These are phyloP conservation scores for Zygoascus bituminiphila DNA, from an alignment of 805 yeast species.

Conservation along the genomic window DNA sequence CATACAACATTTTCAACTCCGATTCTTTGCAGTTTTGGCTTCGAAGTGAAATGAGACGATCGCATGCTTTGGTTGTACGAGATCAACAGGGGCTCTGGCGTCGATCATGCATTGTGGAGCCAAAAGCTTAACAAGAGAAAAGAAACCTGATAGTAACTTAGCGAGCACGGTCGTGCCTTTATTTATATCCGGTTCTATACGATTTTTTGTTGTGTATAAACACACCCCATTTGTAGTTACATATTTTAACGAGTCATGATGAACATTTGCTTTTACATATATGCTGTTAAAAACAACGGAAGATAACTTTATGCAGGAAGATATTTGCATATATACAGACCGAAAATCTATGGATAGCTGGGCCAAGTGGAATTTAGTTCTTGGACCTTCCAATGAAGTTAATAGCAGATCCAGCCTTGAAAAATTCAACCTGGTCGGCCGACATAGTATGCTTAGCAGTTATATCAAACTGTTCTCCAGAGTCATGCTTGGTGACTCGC, in stretches of 20 bases:
- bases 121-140: constrained; percentile 13
- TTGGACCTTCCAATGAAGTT: constrained; percentile 67
- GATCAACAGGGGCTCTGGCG: constrained; percentile 31
- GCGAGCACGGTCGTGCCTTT: neutral
- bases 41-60: constrained; percentile 26
- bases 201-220: too few species aligned
- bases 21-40: constrained; percentile 28
- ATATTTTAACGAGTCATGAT: too few species aligned
- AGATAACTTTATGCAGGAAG: neutral
- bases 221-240: too few species aligned
- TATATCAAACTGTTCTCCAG: constrained; percentile 61
- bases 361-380: too few species aligned
- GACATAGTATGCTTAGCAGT: constrained; percentile 94
- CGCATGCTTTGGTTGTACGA: constrained; percentile 21
- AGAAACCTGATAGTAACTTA: neutral
- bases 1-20: constrained; percentile 14
- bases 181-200: too few species aligned
- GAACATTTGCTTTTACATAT: too few species aligned
- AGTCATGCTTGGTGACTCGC: constrained; percentile 58
- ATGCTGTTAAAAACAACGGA: too few species aligned
- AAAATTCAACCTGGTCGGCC: constrained; percentile 88
- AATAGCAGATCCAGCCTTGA: constrained; percentile 96
- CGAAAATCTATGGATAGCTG: too few species aligned
- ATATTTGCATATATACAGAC: constrained; percentile 7
- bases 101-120: constrained; percentile 30